These are phyloP conservation scores for Colletotrichum noveboracense DNA, from an alignment of 2,329 filamentous ascomycete genomes.

Conservation along the genomic window DNA sequence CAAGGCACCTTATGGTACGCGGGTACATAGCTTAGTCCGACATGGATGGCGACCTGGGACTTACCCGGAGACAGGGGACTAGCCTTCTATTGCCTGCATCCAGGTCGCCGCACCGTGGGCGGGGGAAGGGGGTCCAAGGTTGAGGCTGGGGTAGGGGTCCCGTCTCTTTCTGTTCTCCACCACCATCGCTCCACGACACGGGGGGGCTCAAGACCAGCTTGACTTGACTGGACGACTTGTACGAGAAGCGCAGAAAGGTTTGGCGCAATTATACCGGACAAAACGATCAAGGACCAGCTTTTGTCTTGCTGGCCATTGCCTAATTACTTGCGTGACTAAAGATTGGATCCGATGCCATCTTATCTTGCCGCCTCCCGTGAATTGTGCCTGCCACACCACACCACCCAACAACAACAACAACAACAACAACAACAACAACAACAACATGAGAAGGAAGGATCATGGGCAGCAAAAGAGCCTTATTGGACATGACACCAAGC, in stretches of 20 bases:
- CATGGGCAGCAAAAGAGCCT: background rate
- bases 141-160: background rate
- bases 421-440: background rate
- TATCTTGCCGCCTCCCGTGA: background rate
- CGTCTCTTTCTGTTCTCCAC: background rate
- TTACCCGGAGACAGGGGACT: background rate
- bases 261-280: background rate
- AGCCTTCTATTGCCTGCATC: background rate
- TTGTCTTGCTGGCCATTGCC: background rate
- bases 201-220: background rate
- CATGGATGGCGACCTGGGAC: background rate
- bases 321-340: background rate
- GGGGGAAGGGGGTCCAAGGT: background rate
- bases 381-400: background rate
- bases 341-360: background rate
- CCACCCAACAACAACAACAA: background rate
- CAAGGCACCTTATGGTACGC: too few species aligned
- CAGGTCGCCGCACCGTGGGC: background rate
- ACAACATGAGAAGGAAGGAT: background rate
- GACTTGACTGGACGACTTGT: conserved; percentile 7
- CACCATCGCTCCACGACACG: background rate
- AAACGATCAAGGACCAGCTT: background rate
- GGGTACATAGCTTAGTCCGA: background rate
- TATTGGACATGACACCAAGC: background rate
- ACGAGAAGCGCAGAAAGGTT: conserved; percentile 13